These are phyloP conservation scores for Alternaria arbusti DNA, from an alignment of 2,329 filamentous ascomycete species.

Conservation along the genomic window DNA sequence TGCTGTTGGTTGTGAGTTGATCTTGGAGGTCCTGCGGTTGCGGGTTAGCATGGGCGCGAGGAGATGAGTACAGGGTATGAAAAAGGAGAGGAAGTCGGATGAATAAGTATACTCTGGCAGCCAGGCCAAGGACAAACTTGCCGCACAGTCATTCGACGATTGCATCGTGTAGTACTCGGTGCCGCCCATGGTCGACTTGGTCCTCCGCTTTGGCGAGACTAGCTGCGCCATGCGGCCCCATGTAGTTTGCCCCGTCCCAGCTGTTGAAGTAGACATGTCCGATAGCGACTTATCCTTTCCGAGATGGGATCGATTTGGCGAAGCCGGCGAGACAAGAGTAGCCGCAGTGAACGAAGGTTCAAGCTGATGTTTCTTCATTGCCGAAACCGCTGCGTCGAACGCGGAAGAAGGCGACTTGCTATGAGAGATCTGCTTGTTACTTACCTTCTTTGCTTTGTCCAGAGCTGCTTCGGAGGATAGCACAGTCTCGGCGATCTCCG, in stretches of 20 bases:
- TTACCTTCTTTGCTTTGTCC: conserved; percentile 49
- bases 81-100: conserved; percentile 2
- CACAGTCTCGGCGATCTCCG: conserved; percentile 45
- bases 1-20: conserved; percentile 29
- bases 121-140: conserved; percentile 41
- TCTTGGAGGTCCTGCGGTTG: conserved; percentile 40
- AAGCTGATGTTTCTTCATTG: conserved; percentile 25
- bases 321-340: conserved; percentile 28
- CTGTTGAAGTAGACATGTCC: conserved; percentile 29
- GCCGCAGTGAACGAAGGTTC: conserved; percentile 29
- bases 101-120: conserved; percentile 36
- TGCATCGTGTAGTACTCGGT: conserved; percentile 20
- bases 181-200: conserved; percentile 20
- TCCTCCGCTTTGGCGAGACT: conserved; percentile 29
- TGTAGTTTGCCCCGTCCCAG: conserved; percentile 30
- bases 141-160: conserved; percentile 27
- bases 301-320: conserved; percentile 9
- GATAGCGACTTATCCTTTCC: conserved; percentile 27
- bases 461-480: conserved; percentile 42
- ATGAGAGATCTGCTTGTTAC: conserved; percentile 34
- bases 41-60: conserved; percentile 16
- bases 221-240: conserved; percentile 33
- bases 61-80: conserved; percentile 1
- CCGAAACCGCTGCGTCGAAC: conserved; percentile 29
- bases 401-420: conserved; percentile 24